Evolutionary conservation across 306 rosid genomes (phyloP), one percentile per base, ranked within the genome.

Genomic region (Fagus sylvatica): DNA sequence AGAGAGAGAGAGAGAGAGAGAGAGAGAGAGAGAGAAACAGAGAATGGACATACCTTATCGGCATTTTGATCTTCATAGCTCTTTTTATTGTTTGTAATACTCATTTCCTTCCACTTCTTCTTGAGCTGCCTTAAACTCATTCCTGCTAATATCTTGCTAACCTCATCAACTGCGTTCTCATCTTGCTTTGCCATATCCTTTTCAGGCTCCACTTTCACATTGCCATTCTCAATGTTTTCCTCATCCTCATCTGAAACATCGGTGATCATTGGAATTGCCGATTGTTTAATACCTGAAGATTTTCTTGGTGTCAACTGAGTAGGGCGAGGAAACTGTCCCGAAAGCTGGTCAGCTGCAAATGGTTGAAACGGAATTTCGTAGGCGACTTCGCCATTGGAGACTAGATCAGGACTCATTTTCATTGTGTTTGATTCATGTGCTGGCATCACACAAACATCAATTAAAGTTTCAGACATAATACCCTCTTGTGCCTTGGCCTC

Each of bases 41-140:
- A 54, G 28, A 53, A 4, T 33, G 19, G 51, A 59, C 80, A 71
- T 53, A 85, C 89, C 74, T 78, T 65, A 11, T 32, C 72, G 49
- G 1, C 36, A 71, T 37, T 32, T 43, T 9, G 4, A 57, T 11
- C 49, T 67, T 59, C 76, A 46, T 7, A 37, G 32, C 68, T 73
- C 5, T 55, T 0, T 43, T 78, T 81, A 15, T 32, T 81, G 7
- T 71, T 75, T 32, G 7, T 82, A 8, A 80, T 64, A 3, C 53
- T 57, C 4, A 83, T 8, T n/a, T 60, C 8, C 65, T 57, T 90
- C 39, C 89, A 53, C 89, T 69, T 61, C 78, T 84, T 91, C 76
- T 1, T 82, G 4, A 94, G 91, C 86, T 70, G 74, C 83, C 94
- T 69, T 3, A 90, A 17, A 74, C 96, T 94, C 67, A 10, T 49